phyloP scores from a whole-genome alignment of 257 asterid genomes.

The Fraxinus cuspidata region DNA sequence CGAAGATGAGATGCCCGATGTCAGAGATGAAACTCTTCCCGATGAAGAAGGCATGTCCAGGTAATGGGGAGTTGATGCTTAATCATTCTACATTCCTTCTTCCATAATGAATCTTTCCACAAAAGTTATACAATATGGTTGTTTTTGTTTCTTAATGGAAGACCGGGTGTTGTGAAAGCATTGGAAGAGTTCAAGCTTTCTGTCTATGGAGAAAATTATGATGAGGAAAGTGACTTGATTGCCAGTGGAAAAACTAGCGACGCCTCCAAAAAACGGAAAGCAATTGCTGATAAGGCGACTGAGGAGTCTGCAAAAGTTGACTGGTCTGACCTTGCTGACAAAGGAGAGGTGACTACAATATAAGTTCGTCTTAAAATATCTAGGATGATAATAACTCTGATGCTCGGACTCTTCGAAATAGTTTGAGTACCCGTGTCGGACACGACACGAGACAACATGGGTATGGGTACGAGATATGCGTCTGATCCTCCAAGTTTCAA shows the following conservation, averaged over 20 bases:
- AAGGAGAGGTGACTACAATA: constrained; percentile 65
- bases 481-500: too few relatives aligned
- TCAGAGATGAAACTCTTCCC: constrained; percentile 91
- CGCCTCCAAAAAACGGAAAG: constrained; percentile 75
- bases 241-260: constrained; percentile 50
- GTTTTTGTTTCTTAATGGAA: constrained; percentile 27
- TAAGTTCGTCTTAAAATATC: background rate
- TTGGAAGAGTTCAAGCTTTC: constrained; percentile 81
- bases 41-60: constrained; percentile 96
- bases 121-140: background rate
- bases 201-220: constrained; percentile 72
- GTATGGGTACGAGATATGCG: too few relatives aligned
- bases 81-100: constrained; percentile 9
- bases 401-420: too few relatives aligned
- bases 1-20: constrained; percentile 95
- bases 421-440: too few relatives aligned
- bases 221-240: constrained; percentile 47
- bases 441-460: too few relatives aligned
- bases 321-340: constrained; percentile 90
- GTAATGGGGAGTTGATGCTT: constrained; percentile 32
- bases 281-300: constrained; percentile 58
- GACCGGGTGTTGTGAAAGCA: constrained; percentile 87
- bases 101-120: constrained; percentile 8
- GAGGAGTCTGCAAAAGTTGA: constrained; percentile 60
- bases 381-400: too few relatives aligned